Evolutionary conservation across 1,139 yeast species (phyloP).

Genomic region (Blastobotrys persicus): DNA sequence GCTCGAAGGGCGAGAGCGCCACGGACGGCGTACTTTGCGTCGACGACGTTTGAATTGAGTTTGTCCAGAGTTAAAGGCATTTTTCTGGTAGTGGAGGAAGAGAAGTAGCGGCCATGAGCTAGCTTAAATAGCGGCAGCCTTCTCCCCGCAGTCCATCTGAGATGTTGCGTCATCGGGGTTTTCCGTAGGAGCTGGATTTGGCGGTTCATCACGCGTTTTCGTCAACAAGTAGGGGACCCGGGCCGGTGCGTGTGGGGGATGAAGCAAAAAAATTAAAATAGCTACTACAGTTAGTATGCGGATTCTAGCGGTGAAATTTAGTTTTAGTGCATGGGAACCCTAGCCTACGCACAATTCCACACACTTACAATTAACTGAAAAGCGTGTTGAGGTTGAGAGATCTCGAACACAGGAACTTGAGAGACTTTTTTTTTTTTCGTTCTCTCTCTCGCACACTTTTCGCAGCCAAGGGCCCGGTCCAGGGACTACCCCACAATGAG

Average conservation of each 20-base stretch:
- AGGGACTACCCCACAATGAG: too few relatives aligned
- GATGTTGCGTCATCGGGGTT: background rate
- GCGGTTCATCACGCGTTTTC: background rate
- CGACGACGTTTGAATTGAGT: constrained; percentile 69
- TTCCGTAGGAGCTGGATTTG: background rate
- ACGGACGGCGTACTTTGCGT: constrained; percentile 93
- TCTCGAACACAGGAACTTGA: too few relatives aligned
- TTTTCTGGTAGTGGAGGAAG: constrained; percentile 9
- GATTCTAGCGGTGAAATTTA: too few relatives aligned
- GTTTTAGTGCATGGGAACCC: too few relatives aligned
- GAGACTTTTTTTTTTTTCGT: too few relatives aligned
- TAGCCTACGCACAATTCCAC: too few relatives aligned
- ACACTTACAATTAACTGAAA: too few relatives aligned
- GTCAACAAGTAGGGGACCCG: background rate
- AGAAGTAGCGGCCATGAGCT: background rate
- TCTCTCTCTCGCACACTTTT: too few relatives aligned
- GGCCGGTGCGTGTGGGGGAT: background rate
- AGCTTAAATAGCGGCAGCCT: constrained; percentile 4
- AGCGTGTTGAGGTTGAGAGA: too few relatives aligned
- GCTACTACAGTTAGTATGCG: too few relatives aligned
- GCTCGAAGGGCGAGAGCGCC: constrained; percentile 93
- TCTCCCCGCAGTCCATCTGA: background rate
- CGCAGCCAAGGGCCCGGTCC: too few relatives aligned
- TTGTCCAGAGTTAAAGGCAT: constrained; percentile 43
- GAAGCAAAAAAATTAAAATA: too few relatives aligned